Evolutionary conservation across 2,329 filamentous ascomycete species (phyloP).

Genomic region (Exophiala calicioides): DNA sequence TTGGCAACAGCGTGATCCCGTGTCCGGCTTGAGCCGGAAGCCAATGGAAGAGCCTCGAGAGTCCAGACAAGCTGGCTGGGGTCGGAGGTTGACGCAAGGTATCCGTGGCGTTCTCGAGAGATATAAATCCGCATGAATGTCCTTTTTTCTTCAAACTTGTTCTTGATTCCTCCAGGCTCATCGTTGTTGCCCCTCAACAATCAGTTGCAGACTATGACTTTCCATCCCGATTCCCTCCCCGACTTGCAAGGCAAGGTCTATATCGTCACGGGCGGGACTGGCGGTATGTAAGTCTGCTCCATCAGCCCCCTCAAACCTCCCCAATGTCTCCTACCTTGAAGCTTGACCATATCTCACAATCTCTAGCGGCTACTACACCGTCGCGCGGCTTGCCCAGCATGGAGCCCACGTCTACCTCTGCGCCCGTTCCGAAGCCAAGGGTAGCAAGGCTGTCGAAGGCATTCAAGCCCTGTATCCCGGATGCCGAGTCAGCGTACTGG

Average conservation of each 20-base stretch:
- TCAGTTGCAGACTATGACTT: slow-evolving; percentile 6
- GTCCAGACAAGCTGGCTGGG: no score
- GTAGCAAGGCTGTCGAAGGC: slow-evolving; percentile 38
- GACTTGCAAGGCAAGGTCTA: slow-evolving; percentile 45
- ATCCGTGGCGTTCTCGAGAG: no score
- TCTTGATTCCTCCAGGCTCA: neutral
- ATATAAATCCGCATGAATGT: neutral
- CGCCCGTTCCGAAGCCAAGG: slow-evolving; percentile 40
- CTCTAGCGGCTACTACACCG: slow-evolving; percentile 45
- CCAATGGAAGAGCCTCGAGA: no score
- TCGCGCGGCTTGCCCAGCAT: slow-evolving; percentile 47
- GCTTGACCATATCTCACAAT: slow-evolving; percentile 6
- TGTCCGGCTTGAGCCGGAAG: no score
- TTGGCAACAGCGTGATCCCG: no score
- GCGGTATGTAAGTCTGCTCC: slow-evolving; percentile 11
- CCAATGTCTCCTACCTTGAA: no score
- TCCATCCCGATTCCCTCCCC: slow-evolving; percentile 34
- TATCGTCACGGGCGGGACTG: slow-evolving; percentile 46
- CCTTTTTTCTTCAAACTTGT: neutral
- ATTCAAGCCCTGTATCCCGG: slow-evolving; percentile 34
- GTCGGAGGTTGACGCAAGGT: no score
- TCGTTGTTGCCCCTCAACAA: no score
- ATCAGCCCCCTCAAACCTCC: slow-evolving; percentile 1
- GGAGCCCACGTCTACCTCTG: slow-evolving; percentile 48
- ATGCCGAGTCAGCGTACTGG: slow-evolving; percentile 39